Base-by-base conservation (phyloP, 768 basidiomycete genomes). In the Trametes elegans region DNA sequence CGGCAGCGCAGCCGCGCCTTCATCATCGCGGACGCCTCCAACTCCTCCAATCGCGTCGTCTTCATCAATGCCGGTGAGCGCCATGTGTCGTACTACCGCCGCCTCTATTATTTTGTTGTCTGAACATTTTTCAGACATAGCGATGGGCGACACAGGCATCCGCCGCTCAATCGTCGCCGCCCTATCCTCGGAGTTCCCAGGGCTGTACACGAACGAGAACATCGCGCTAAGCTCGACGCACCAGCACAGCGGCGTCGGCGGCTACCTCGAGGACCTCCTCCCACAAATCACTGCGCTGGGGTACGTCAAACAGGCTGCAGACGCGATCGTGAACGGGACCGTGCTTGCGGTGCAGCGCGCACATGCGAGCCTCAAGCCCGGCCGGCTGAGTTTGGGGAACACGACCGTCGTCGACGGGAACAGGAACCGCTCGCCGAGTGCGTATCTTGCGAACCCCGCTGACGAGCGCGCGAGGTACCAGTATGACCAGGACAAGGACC, bases 141-240 rank as follows among this genome's bases (percentile, higher is more conserved):
- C 83, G 36, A 89, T 90, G 85, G 89, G 89, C 10, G 90, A 90
- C 68, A 82, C 80, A 3, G 89, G 88, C 23, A 72, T 89, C 32
- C 84, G 88, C 28, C 82, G 87, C 24, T 79, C 81, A 13, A 83
- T 92, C 60, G 78, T 91, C 26, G 66, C 75, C 4, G 70, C 78
- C 35, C 76, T 91, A 9, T 76, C 82, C 7, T 59, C 74, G 9
- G 70, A 77, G 39, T 88, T 79, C 64, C 81, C 85, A 1, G 82
- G 81, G 0, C 56, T 90, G 1, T 92, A 90, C 70, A 81, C 75
- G 10, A 71, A 84, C 58, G 73, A 72, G n/a, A 92, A 92, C 60
- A 80, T 88, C 53, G 88, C 88, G 2, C 82, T 91, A 57, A 81
- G 85, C 23, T 81, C 83, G 43, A 90, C 88, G 0, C 89, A 92